Evolutionary conservation across 2,329 filamentous ascomycete species (phyloP).

Genomic region (Claviceps digitariae): DNA sequence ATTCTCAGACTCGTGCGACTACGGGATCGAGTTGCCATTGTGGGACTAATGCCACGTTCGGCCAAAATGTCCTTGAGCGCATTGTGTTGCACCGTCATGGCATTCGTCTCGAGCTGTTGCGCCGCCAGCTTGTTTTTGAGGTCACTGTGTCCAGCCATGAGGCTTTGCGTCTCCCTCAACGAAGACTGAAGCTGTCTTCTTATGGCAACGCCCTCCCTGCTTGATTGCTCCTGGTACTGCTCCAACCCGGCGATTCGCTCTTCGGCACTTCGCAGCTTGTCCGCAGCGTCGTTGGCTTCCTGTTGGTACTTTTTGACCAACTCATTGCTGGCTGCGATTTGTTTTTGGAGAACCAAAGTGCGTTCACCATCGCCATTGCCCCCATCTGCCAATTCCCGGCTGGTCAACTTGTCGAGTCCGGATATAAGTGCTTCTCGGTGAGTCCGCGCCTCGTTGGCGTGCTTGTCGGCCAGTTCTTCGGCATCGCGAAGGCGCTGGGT

Average conservation of each 20-base stretch:
- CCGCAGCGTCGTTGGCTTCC: conserved; percentile 73
- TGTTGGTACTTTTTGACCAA: conserved; percentile 80
- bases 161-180: conserved; percentile 68
- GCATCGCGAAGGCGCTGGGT: conserved; percentile 67
- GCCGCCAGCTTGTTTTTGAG: conserved; percentile 70
- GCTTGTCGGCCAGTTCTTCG: conserved; percentile 76
- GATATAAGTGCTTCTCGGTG: conserved; percentile 73
- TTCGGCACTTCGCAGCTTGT: conserved; percentile 83
- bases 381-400: conserved; percentile 35
- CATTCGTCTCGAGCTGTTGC: conserved; percentile 88
- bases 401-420: conserved; percentile 62
- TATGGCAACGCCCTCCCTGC: conserved; percentile 79
- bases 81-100: conserved; percentile 79
- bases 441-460: conserved; percentile 74
- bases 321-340: conserved; percentile 63
- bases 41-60: conserved; percentile 75
- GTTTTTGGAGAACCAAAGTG: conserved; percentile 59
- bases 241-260: conserved; percentile 94
- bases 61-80: conserved; percentile 85
- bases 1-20: conserved; percentile 57
- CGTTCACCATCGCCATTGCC: conserved; percentile 48
- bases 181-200: conserved; percentile 79
- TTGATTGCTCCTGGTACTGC: conserved; percentile 93
- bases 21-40: conserved; percentile 56
- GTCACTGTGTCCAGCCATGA: conserved; percentile 69